Percentiles rank a stretch among this genome's conserved stretches.
Conservation (phyloP, 2,329 filamentous ascomycete genomes). For the Metarhizium humberi region DNA sequence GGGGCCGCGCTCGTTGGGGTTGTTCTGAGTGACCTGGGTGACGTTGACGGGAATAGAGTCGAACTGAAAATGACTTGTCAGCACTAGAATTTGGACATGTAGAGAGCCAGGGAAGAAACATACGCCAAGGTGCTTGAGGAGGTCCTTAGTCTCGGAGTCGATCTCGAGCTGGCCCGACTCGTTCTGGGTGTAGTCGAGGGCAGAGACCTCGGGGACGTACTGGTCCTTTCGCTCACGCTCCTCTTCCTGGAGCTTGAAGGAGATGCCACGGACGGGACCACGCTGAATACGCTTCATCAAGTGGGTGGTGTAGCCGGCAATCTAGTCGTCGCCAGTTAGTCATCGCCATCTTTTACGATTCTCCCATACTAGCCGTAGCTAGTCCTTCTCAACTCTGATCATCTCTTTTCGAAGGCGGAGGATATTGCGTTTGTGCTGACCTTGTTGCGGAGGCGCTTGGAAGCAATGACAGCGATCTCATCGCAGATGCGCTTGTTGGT, state of each 20-base stretch:
- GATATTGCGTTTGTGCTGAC: conserved; percentile 34
- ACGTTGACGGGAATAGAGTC: conserved; percentile 97
- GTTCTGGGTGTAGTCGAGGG: conserved; percentile 94
- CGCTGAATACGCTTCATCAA: conserved; percentile 99
- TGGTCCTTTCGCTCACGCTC: conserved; percentile 99
- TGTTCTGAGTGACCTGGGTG: conserved; percentile 79
- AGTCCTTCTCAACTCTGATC: background rate
- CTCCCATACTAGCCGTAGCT: background rate
- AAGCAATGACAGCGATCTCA: conserved; percentile 99
- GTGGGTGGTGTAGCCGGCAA: conserved; percentile 97
- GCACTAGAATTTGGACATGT: conserved; percentile 6
- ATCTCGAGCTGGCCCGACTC: conserved; percentile 92
- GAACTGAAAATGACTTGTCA: conserved; percentile 54
- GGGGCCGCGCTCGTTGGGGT: conserved; percentile 68
- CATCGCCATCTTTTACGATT: background rate
- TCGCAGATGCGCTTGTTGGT: conserved; percentile 99
- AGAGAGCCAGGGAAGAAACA: conserved; percentile 32
- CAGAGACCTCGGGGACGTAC: conserved; percentile 98
- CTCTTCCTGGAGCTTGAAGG: conserved; percentile 99
- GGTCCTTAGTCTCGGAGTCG: conserved; percentile 96
- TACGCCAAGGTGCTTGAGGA: conserved; percentile 98
- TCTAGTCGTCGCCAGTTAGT: conserved; percentile 38
- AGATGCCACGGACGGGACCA: conserved; percentile 98
- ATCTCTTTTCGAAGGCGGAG: conserved; percentile 20
- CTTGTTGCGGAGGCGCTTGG: conserved; percentile 99